Percentiles rank a stretch among this genome's conserved stretches.
Evolutionary conservation across 495 filamentous ascomycete species (phyloP).

Genomic region (Podospora pseudoanserina): DNA sequence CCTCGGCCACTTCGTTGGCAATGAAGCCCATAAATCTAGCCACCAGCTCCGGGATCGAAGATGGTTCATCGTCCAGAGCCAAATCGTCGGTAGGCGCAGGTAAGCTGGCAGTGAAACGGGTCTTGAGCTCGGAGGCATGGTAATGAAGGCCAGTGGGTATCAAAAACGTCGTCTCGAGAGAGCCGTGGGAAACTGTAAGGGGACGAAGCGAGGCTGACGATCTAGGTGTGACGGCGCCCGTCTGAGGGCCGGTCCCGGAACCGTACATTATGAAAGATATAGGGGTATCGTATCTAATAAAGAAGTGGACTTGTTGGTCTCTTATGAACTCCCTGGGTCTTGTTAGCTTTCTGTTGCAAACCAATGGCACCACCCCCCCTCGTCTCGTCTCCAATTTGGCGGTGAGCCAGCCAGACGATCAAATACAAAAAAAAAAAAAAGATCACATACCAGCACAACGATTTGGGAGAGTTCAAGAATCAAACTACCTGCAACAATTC

Average conservation of each 20-base stretch:
- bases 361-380: not conserved
- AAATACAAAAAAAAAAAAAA: not conserved
- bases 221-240: constrained; percentile 91
- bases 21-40: constrained; percentile 88
- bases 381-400: not conserved
- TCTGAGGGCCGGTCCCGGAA: constrained; percentile 76
- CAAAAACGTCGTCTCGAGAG: constrained; percentile 90
- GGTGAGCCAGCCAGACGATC: not conserved
- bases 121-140: constrained; percentile 88
- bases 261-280: constrained; percentile 67
- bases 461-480: not conserved
- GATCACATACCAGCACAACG: not conserved
- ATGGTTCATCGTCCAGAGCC: constrained; percentile 95
- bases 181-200: constrained; percentile 83
- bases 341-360: not conserved
- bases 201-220: constrained; percentile 84
- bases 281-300: constrained; percentile 31
- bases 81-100: constrained; percentile 92
- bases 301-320: constrained; percentile 6
- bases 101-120: constrained; percentile 76
- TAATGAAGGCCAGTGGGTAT: constrained; percentile 93
- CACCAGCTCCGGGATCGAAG: constrained; percentile 84
- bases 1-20: constrained; percentile 79
- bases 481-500: not conserved
- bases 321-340: constrained; percentile 1